Evolutionary conservation across 805 yeast genomes (phyloP), one percentile per base, ranked within the genome.

Genomic region (Sungouiozyma ichnusensis): DNA sequence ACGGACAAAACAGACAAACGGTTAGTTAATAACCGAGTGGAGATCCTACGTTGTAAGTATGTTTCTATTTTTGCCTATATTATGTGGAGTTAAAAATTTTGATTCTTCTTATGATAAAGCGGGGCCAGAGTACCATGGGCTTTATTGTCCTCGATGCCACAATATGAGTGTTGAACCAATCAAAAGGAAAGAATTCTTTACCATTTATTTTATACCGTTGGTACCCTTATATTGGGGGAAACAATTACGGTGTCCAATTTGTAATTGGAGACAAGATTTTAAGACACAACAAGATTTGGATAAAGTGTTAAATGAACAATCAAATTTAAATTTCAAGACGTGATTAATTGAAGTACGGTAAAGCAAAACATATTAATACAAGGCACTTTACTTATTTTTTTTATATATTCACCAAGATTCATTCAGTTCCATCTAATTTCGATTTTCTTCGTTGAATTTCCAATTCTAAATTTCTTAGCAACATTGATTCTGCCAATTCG

Each of bases 101-200:
- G 63, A 63, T 44, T 48, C 51, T 4, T 53, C 53, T 5, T 63
- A 63, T 33, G 47, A 53, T 27, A 53, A 52, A 4, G 47, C 53
- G 29, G 29, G 29, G 6, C 60, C 60, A 2, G 51, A 49, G 27
- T 50, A 54, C 38, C 43, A 47, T 18, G 44, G 53, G 4, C 39
- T 64, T 15, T 70, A 68, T 45, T 77, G 84, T 51, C 76, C 78
- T 16, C 68, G 73, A 45, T 77, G 84, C 48, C 79, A 76, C 50
- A 77, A 77, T 53, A 65, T 66, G 43, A 64, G 74, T 20, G 82
- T 75, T 3, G 57, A 62, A 40, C 76, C 80, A 0, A 63, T 74
- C 8, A 69, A 75, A 46, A 64, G 76, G 37, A 70, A 68, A 48
- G 74, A 76, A 50, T 72, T 75, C 53, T 65, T 77, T 32, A 66